These are phyloP conservation scores for Anisodus tanguticus DNA, from an alignment of 257 asterid species.

Conservation along the genomic window DNA sequence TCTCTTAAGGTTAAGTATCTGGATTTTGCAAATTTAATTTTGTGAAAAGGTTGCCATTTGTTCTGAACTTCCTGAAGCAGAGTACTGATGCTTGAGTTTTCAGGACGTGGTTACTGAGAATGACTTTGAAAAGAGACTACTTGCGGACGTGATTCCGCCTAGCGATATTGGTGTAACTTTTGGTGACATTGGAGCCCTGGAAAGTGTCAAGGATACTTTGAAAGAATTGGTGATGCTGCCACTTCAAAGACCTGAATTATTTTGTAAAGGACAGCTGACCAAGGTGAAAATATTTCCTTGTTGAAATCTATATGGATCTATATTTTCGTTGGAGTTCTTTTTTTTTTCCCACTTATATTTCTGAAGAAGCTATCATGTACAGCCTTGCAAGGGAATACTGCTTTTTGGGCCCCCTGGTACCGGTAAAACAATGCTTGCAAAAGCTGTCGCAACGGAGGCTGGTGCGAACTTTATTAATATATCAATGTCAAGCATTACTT, in stretches of 20 bases:
- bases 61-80: conserved; percentile 27
- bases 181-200: conserved; percentile 89
- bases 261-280: conserved; percentile 86
- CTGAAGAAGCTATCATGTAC: conserved; percentile 37
- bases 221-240: conserved; percentile 95
- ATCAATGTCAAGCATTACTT: conserved; percentile 89
- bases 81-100: conserved; percentile 32
- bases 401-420: conserved; percentile 96
- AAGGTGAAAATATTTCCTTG: conserved; percentile 50
- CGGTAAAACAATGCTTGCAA: conserved; percentile 92
- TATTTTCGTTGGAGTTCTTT: background rate
- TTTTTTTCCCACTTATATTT: conserved; percentile 21
- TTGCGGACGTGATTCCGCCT: conserved; percentile 83
- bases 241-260: conserved; percentile 85
- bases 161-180: conserved; percentile 87
- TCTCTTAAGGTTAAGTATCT: conserved; percentile 70
- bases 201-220: conserved; percentile 84
- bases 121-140: conserved; percentile 85
- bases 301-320: background rate
- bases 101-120: conserved; percentile 88
- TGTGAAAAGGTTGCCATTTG: conserved; percentile 9
- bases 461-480: conserved; percentile 89
- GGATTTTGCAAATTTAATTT: background rate
- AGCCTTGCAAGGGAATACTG: conserved; percentile 95
- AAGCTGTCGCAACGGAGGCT: conserved; percentile 96